A percentile compares a stretch with the other conserved stretches of the same genome.
Evolutionary conservation across 257 asterid species (phyloP).

Genomic region (Thymus quinquecostatus): DNA sequence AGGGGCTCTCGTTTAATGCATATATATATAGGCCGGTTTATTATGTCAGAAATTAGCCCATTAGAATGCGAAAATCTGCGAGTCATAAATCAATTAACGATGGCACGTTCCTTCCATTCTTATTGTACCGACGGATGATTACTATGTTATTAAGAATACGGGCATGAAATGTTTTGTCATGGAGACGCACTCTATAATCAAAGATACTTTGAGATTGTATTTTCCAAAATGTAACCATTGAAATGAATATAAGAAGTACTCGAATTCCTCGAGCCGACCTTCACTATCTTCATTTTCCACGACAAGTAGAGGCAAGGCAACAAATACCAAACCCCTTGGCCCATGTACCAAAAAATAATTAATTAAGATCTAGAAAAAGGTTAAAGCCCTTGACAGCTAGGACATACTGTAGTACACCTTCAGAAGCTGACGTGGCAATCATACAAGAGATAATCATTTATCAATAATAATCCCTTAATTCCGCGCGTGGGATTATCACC

Average conservation of each 20-base stretch:
- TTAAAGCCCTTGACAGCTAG: neutral
- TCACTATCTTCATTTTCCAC: neutral
- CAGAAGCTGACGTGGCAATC: slow-evolving; percentile 12
- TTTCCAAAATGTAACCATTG: too few relatives aligned
- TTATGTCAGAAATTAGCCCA: neutral
- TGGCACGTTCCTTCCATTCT: too few relatives aligned
- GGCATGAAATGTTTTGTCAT: too few relatives aligned
- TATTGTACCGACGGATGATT: too few relatives aligned
- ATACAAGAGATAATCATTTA: neutral
- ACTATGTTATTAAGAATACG: too few relatives aligned
- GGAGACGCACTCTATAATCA: too few relatives aligned
- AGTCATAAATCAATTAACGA: neutral
- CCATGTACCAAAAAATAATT: neutral
- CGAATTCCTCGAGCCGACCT: too few relatives aligned
- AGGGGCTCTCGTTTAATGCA: neutral
- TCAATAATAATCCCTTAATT: neutral
- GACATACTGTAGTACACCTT: neutral
- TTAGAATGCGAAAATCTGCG: too few relatives aligned
- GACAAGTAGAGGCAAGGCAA: neutral
- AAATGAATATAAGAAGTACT: too few relatives aligned
- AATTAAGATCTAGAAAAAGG: neutral
- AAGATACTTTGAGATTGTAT: too few relatives aligned
- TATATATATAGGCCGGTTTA: slow-evolving; percentile 31
- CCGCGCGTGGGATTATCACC: neutral
- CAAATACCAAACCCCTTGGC: neutral